phyloP scores from a whole-genome alignment of 805 yeast genomes.

The Wickerhamomyces bisporus region DNA sequence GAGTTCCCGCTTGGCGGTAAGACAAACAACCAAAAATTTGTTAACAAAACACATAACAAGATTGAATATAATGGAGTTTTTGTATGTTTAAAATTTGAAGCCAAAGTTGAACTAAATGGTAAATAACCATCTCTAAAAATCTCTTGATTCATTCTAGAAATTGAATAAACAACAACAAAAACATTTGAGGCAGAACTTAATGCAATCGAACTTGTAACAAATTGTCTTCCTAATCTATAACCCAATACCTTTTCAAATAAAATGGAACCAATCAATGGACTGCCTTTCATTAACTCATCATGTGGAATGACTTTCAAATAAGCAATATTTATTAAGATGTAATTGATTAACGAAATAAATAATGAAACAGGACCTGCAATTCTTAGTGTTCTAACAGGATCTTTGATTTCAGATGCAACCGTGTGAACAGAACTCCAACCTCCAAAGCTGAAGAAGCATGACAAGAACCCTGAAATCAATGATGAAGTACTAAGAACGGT shows the following conservation, averaged over 20 bases:
- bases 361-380: slow-evolving; percentile 59
- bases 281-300: slow-evolving; percentile 48
- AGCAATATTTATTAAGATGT: slow-evolving; percentile 48
- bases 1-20: slow-evolving; percentile 32
- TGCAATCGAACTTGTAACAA: slow-evolving; percentile 53
- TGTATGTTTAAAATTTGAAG: slow-evolving; percentile 46
- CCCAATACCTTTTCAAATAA: slow-evolving; percentile 56
- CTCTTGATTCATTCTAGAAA: slow-evolving; percentile 61
- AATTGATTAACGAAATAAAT: slow-evolving; percentile 41
- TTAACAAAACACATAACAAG: slow-evolving; percentile 27
- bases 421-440: slow-evolving; percentile 65
- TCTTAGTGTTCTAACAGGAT: slow-evolving; percentile 51
- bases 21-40: slow-evolving; percentile 28
- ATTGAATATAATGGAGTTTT: slow-evolving; percentile 54
- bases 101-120: slow-evolving; percentile 47
- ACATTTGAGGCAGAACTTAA: slow-evolving; percentile 60
- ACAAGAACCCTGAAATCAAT: slow-evolving; percentile 50
- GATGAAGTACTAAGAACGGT: slow-evolving; percentile 35
- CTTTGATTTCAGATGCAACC: slow-evolving; percentile 54
- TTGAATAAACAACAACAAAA: slow-evolving; percentile 53
- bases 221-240: slow-evolving; percentile 42
- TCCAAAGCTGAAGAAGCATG: slow-evolving; percentile 52
- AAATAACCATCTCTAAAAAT: slow-evolving; percentile 58
- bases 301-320: slow-evolving; percentile 50
- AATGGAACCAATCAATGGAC: slow-evolving; percentile 54